phyloP scores from a whole-genome alignment of 176 grass and related monocot genomes.

The Avena sativa region DNA sequence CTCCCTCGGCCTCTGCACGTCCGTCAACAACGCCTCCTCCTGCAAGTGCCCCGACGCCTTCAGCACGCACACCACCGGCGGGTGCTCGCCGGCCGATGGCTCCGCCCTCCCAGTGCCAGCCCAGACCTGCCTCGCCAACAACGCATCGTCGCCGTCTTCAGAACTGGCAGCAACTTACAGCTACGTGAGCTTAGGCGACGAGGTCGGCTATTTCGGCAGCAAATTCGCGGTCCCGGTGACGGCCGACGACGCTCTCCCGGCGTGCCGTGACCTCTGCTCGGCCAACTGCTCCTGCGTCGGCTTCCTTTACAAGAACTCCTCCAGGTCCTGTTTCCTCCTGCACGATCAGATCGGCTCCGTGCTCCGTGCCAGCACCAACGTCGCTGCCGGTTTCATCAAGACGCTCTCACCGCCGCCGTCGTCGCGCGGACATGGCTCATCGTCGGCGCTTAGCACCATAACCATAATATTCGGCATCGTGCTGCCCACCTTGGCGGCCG shows the following conservation, averaged over 20 bases:
- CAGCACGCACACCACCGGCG: constrained; percentile 36
- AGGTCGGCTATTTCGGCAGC: constrained; percentile 65
- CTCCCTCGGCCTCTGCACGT: constrained; percentile 59
- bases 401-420: neutral
- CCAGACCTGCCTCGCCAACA: constrained; percentile 12
- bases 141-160: neutral
- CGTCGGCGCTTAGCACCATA: constrained; percentile 42
- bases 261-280: constrained; percentile 65
- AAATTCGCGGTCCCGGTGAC: constrained; percentile 47
- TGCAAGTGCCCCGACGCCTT: constrained; percentile 68
- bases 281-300: constrained; percentile 82
- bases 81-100: constrained; percentile 59
- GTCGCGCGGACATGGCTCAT: neutral
- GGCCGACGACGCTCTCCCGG: constrained; percentile 36
- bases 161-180: neutral
- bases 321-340: constrained; percentile 62
- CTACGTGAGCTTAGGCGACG: constrained; percentile 48
- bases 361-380: neutral
- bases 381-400: constrained; percentile 69
- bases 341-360: constrained; percentile 65
- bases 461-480: constrained; percentile 60
- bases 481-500: constrained; percentile 47
- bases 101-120: neutral
- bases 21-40: constrained; percentile 42
- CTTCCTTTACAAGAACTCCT: constrained; percentile 74